Percentiles rank a stretch among this genome's conserved stretches.
phyloP scores from a whole-genome alignment of 257 asterid species.

The Petunia axillaris region DNA sequence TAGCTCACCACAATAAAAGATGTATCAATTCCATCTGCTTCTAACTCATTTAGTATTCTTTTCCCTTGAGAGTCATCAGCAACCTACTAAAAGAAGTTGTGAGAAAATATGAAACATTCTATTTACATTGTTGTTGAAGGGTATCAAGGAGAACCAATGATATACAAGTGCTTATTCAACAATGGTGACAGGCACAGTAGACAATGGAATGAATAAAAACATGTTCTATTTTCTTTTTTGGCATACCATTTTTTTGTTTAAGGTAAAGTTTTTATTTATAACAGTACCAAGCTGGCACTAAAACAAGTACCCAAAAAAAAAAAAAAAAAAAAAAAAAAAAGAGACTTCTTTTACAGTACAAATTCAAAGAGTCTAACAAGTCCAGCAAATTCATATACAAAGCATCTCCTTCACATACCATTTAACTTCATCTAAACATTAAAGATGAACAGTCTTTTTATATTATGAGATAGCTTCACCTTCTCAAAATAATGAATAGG shows the following conservation, averaged over 20 bases:
- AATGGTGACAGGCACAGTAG: neutral
- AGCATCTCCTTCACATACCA: no score
- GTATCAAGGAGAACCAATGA: neutral
- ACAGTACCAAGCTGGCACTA: no score
- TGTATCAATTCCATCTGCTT: constrained; percentile 77
- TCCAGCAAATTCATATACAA: no score
- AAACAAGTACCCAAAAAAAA: no score
- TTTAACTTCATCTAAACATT: neutral
- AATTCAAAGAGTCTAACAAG: no score
- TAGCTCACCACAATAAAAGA: constrained; percentile 68
- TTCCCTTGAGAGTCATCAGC: constrained; percentile 91
- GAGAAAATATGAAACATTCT: neutral
- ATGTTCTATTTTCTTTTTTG: neutral
- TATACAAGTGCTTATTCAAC: neutral
- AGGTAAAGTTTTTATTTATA: no score
- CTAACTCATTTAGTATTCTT: constrained; percentile 72
- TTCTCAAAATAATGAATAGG: neutral
- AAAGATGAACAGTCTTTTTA: neutral
- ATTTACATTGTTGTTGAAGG: neutral
- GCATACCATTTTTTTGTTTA: neutral
- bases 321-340: no score
- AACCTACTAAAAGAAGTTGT: constrained; percentile 47
- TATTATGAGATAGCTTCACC: neutral
- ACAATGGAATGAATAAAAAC: neutral
- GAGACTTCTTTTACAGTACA: no score